These are phyloP conservation scores for Hondaea fermentalgiana DNA, from an alignment of 108 stramenopile genomes.

Conservation along the genomic window DNA sequence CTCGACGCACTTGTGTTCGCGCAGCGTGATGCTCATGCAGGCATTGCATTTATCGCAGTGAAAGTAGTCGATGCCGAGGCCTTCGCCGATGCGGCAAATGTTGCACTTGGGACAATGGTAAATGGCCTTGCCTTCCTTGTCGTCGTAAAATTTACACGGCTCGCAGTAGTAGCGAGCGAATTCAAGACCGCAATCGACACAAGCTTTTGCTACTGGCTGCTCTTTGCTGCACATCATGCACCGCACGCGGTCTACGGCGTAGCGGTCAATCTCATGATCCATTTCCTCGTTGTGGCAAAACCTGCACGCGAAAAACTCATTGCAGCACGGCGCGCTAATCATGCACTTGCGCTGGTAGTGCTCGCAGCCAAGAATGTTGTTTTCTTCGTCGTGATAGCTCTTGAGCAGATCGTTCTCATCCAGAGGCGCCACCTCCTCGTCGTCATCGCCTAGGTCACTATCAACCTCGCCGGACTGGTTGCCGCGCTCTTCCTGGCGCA, in stretches of 20 bases:
- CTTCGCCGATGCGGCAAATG: slow-evolving; percentile 14
- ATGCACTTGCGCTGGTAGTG: not conserved
- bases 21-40: slow-evolving; percentile 8
- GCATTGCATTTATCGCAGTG: slow-evolving; percentile 8
- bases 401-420: not conserved
- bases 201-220: not conserved
- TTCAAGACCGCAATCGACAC: not conserved
- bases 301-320: not conserved
- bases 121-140: slow-evolving; percentile 10
- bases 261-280: not conserved
- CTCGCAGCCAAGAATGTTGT: not conserved
- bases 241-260: not conserved
- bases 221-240: not conserved
- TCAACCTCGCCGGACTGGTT: not conserved
- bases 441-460: not conserved
- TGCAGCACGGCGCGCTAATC: not conserved
- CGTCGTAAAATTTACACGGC: slow-evolving; percentile 4
- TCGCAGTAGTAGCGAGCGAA: slow-evolving; percentile 12
- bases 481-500: not conserved
- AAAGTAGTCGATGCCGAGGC: slow-evolving; percentile 1
- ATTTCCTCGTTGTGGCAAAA: slow-evolving; percentile 11
- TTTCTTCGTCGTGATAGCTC: not conserved
- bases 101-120: slow-evolving; percentile 8
- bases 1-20: slow-evolving; percentile 15
- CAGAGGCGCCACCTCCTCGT: not conserved